Evolutionary conservation across 1,139 yeast genomes (phyloP).

Genomic region (Meyerozyma smithsonii): DNA sequence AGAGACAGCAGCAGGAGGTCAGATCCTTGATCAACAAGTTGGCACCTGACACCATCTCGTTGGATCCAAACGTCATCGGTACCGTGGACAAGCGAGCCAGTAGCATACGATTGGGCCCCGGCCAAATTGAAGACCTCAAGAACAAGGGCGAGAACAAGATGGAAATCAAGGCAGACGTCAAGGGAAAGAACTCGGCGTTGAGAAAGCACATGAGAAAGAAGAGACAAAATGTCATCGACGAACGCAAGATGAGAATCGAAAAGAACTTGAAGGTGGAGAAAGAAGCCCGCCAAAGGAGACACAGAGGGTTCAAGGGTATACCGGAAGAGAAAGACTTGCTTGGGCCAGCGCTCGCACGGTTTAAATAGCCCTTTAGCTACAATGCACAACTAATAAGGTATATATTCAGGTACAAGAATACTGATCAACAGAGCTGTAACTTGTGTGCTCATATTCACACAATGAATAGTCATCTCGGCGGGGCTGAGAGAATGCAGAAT

Average conservation of each 20-base stretch:
- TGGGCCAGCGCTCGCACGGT: slow-evolving; percentile 57
- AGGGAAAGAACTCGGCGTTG: slow-evolving; percentile 78
- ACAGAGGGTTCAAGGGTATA: slow-evolving; percentile 45
- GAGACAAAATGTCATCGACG: slow-evolving; percentile 81
- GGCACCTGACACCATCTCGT: slow-evolving; percentile 85
- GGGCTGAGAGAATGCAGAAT: neutral
- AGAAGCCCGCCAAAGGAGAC: slow-evolving; percentile 56
- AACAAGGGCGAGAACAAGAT: slow-evolving; percentile 29
- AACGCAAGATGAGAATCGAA: slow-evolving; percentile 80
- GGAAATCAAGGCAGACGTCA: slow-evolving; percentile 57
- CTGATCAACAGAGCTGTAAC: neutral
- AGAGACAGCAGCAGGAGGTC: slow-evolving; percentile 92
- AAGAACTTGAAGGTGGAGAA: slow-evolving; percentile 72
- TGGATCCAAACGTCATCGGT: slow-evolving; percentile 89
- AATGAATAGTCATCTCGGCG: neutral
- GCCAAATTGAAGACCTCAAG: slow-evolving; percentile 46
- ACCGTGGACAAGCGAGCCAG: slow-evolving; percentile 71
- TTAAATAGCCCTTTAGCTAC: slow-evolving; percentile 23
- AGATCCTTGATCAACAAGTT: slow-evolving; percentile 80
- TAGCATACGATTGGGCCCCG: slow-evolving; percentile 58
- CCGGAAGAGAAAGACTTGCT: slow-evolving; percentile 49
- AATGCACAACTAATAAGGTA: too few relatives aligned
- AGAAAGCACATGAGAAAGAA: slow-evolving; percentile 80
- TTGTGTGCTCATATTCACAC: neutral
- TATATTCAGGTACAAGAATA: neutral